A percentile compares a stretch with the other conserved stretches of the same genome.
Evolutionary conservation across 768 basidiomycete genomes (phyloP).

Genomic region (Trametes elegans): DNA sequence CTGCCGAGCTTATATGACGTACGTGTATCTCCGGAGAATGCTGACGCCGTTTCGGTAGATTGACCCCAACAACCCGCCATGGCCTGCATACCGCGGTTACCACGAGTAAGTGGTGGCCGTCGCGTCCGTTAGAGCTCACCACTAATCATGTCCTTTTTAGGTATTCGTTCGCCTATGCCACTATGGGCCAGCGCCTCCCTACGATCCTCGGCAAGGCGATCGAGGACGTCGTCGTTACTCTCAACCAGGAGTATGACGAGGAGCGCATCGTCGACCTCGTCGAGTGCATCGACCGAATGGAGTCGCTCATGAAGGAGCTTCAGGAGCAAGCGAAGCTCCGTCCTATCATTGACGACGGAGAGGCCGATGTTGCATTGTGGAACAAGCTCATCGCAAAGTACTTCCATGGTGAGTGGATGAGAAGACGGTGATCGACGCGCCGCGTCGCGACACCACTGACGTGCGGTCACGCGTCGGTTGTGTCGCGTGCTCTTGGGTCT

Average conservation of each 20-base stretch:
- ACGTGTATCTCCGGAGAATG: neutral
- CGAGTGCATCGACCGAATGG: conserved; percentile 86
- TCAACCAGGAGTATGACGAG: conserved; percentile 83
- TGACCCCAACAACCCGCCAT: conserved; percentile 82
- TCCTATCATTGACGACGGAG: conserved; percentile 87
- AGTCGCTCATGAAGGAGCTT: conserved; percentile 82
- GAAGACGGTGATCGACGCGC: neutral
- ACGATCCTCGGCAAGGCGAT: conserved; percentile 96
- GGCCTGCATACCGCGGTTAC: conserved; percentile 79
- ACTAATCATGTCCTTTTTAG: conserved; percentile 40
- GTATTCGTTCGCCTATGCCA: conserved; percentile 85
- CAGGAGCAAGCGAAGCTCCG: conserved; percentile 81
- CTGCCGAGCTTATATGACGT: neutral
- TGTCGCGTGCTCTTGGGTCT: neutral
- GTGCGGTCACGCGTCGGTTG: neutral
- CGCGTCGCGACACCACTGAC: neutral
- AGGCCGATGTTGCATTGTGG: conserved; percentile 92
- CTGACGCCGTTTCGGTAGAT: conserved; percentile 40
- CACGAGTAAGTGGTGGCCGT: conserved; percentile 23
- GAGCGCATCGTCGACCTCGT: conserved; percentile 84
- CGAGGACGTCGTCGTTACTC: conserved; percentile 84
- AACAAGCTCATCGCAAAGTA: conserved; percentile 96
- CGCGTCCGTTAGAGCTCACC: neutral
- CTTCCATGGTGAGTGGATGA: conserved; percentile 65
- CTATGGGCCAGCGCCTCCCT: conserved; percentile 94